Base-by-base conservation (phyloP, 768 basidiomycete genomes). In the Tricholomella constricta region DNA sequence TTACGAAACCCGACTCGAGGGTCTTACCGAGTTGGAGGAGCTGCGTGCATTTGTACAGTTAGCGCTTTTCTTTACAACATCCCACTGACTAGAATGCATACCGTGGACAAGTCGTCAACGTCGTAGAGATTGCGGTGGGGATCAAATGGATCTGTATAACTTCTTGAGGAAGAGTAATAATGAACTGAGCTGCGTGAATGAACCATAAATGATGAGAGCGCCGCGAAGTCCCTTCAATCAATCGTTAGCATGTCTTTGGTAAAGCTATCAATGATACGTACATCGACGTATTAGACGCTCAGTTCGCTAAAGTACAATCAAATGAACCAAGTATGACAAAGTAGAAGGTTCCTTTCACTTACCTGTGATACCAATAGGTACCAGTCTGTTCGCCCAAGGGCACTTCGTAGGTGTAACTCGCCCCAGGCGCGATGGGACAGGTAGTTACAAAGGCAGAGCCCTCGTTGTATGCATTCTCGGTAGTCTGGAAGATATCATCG, bases 321-420 rank as follows among this genome's bases (percentile, higher is more conserved):
- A 9, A 20, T 17, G 19, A 31, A 9, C 17, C n/a, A n/a, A n/a
- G n/a, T 3, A 26, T 6, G 2, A 9, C 2, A 35, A 27, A 9
- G 17, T 17, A 31, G 1, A 14, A 20, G 31, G 22, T 2, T 8
- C n/a, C n/a, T n/a, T n/a, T n/a, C n/a, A n/a, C 49, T 4, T 52
- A 58, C 59, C 59, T 62, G 52, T 66, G 65, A 27, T 69, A 72
- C 71, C 71, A 72, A 52, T 62, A 69, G 3, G 71, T 72, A 22
- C 55, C 71, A 2, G 69, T 55, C 35, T 70, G 69, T 2, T 57
- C 43, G 20, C 48, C 54, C 5, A 69, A 56, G 2, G 63, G 65
- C 23, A 68, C 60, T 50, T 59, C 53, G 46, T 72, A 71, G 9
- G 62, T 60, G 44, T 65, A 72, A 12, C 62, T 64, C 9, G 62